phyloP scores from a whole-genome alignment of 192 early-diverging fungal species.

The Spizellomyces punctatus region DNA sequence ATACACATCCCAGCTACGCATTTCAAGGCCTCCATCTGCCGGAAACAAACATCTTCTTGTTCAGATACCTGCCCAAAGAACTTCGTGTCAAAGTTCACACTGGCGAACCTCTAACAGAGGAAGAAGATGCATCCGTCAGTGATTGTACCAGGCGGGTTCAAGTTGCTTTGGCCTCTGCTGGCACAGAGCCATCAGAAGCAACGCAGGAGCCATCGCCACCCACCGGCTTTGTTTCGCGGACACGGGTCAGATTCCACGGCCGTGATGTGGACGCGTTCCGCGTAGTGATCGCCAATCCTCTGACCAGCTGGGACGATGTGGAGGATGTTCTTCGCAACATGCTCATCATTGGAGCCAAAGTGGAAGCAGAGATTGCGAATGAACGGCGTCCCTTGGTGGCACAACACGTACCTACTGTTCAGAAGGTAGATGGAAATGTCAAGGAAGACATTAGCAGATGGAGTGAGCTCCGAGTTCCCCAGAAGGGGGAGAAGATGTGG shows the following conservation, averaged over 20 bases:
- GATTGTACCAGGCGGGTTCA: constrained; percentile 45
- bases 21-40: constrained; percentile 54
- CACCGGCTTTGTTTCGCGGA: constrained; percentile 50
- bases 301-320: constrained; percentile 57
- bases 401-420: neutral
- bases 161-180: constrained; percentile 4
- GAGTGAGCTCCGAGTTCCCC: constrained; percentile 6
- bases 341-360: constrained; percentile 34
- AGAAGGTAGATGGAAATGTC: neutral
- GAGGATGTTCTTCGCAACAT: constrained; percentile 47
- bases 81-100: constrained; percentile 42
- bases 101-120: constrained; percentile 27
- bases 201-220: neutral
- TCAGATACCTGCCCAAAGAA: constrained; percentile 48
- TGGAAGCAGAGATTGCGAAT: constrained; percentile 45
- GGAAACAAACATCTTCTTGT: constrained; percentile 54
- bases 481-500: constrained; percentile 38
- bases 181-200: constrained; percentile 10
- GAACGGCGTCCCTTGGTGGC: neutral
- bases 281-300: constrained; percentile 58
- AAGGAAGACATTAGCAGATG: neutral
- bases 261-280: constrained; percentile 52
- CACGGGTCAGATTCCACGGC: constrained; percentile 30
- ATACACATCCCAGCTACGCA: constrained; percentile 33
- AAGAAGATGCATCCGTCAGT: constrained; percentile 33